phyloP scores from a whole-genome alignment of 805 yeast species.

The Cephaloascus fragrans region DNA sequence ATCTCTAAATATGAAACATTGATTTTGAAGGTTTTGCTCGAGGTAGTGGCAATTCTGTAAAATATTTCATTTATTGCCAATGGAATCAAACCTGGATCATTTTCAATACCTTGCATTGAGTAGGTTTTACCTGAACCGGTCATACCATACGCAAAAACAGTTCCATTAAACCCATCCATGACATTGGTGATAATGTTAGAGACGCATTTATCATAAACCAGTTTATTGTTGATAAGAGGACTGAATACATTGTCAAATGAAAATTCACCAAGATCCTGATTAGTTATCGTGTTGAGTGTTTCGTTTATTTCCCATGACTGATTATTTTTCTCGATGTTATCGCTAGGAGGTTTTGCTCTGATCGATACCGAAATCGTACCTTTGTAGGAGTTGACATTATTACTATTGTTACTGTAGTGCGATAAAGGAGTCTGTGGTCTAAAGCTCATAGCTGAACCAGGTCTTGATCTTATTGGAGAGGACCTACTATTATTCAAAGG shows the following conservation, averaged over 20 bases:
- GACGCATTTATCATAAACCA: slow-evolving; percentile 53
- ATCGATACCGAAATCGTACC: slow-evolving; percentile 73
- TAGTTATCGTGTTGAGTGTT: slow-evolving; percentile 25
- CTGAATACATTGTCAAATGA: slow-evolving; percentile 73
- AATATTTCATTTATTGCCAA: slow-evolving; percentile 56
- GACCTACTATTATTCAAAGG: background rate
- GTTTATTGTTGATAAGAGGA: slow-evolving; percentile 39
- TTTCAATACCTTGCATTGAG: slow-evolving; percentile 67
- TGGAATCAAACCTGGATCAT: slow-evolving; percentile 64
- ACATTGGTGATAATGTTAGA: slow-evolving; percentile 42
- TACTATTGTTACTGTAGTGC: background rate
- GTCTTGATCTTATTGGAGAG: slow-evolving; percentile 2
- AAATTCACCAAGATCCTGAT: slow-evolving; percentile 53
- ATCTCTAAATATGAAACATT: slow-evolving; percentile 73
- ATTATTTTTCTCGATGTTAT: slow-evolving; percentile 4
- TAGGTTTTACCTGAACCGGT: slow-evolving; percentile 90
- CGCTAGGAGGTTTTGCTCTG: slow-evolving; percentile 57
- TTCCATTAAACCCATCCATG: slow-evolving; percentile 73
- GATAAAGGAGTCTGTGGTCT: slow-evolving; percentile 2
- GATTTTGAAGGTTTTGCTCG: slow-evolving; percentile 30
- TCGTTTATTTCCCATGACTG: slow-evolving; percentile 39
- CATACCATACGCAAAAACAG: slow-evolving; percentile 91
- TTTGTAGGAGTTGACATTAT: slow-evolving; percentile 26
- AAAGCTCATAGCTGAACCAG: slow-evolving; percentile 4
- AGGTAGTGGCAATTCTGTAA: slow-evolving; percentile 20